Base-by-base conservation (phyloP, 345 rosid species). In the Trapa incisa region DNA sequence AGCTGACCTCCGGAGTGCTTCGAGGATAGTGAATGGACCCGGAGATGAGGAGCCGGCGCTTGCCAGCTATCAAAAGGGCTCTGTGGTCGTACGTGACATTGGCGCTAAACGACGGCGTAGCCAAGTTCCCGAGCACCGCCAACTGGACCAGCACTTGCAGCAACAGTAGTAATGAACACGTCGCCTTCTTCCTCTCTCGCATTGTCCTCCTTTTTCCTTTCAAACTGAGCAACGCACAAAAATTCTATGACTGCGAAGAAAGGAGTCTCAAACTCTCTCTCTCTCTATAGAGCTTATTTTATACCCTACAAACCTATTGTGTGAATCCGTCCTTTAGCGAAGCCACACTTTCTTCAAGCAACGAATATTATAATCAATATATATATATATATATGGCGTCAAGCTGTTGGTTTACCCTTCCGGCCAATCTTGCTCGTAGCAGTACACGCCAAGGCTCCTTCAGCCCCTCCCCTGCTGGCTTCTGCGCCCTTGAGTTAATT, bases 11-110 rank as follows among this genome's bases (percentile, higher is more conserved):
- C 1, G 94, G 91, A 45, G 96, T 85, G 69, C 98, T 93, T 45
- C 98, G 92, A 32, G 98, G 98, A 73, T 93, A 93, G 75, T 93
- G 98, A 78, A 93, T 90, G 68, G 98, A 87, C 37, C 98, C 98
- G 53, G 98, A 90, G 71, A 90, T 67, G 68, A 93, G 74, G 69
- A 93, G 78, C 61, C 86, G 80, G 63, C 94, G 79, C 64, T 85
- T 84, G 22, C 98, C 98, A 66, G 80, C 90, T 73, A 93, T 79
- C 67, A 90, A 78, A 69, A 93, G 36, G 29, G 98, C 88, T 37
- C 94, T 73, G 68, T 83, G 86, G 74, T 93, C 97, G 74, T 93
- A 93, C 65, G 89, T 85, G 71, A 93, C 96, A 71, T 75, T 86
- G 52, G 79, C 73, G 6, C 73, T 81, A 36, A 81, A 81, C 75